These are phyloP conservation scores for Phaeotremella skinneri DNA, from an alignment of 768 basidiomycete species.

Conservation along the genomic window DNA sequence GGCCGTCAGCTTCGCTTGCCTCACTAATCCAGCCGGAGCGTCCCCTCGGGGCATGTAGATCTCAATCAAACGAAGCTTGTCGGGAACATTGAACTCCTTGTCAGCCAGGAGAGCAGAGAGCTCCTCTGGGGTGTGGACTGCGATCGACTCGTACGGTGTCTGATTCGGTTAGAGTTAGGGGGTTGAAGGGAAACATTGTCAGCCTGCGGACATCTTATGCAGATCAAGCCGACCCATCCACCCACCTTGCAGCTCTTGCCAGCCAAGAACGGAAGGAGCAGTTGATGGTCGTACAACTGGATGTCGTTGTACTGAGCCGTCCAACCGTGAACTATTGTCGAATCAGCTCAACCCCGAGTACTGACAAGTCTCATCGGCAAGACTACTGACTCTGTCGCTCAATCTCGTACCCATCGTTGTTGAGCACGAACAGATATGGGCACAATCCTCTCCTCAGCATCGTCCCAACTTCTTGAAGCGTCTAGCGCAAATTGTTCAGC, in stretches of 20 bases:
- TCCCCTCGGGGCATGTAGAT: conserved; percentile 51
- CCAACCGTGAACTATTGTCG: conserved; percentile 47
- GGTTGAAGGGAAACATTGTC: conserved; percentile 63
- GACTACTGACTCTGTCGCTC: conserved; percentile 62
- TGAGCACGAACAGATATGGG: conserved; percentile 72
- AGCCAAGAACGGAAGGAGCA: conserved; percentile 50
- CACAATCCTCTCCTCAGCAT: conserved; percentile 71
- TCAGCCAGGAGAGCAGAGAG: conserved; percentile 67
- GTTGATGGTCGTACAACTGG: conserved; percentile 61
- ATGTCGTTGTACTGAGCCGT: conserved; percentile 75
- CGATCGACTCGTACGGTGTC: conserved; percentile 59
- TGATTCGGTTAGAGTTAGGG: conserved; percentile 13
- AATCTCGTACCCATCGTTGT: conserved; percentile 68
- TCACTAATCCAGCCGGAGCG: conserved; percentile 47
- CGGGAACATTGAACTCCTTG: conserved; percentile 61
- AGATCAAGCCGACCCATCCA: background rate
- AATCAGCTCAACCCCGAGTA: background rate
- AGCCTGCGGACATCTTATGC: conserved; percentile 62
- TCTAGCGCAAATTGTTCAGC: conserved; percentile 47
- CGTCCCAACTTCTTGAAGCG: conserved; percentile 69
- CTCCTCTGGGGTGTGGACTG: conserved; percentile 65
- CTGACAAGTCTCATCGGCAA: too few species aligned
- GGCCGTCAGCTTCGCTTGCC: conserved; percentile 52
- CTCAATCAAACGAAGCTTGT: conserved; percentile 56
- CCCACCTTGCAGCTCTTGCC: conserved; percentile 43